These are phyloP conservation scores for Parmales sp. DNA, from an alignment of 108 stramenopile species.

Conservation along the genomic window DNA sequence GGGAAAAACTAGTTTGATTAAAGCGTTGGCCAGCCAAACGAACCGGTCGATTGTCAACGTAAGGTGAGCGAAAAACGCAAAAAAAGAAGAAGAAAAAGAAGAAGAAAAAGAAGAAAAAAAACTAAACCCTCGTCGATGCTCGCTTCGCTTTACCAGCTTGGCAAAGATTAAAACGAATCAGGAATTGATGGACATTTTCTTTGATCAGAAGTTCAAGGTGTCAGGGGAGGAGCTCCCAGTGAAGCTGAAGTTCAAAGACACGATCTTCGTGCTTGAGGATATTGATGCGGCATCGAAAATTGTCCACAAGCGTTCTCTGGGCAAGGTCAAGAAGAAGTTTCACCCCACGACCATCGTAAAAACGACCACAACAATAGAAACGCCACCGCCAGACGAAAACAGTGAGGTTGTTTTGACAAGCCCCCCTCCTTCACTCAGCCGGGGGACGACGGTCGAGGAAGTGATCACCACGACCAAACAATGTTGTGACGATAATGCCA, in stretches of 20 bases:
- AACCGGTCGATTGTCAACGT: constrained; percentile 64
- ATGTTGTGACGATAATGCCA: neutral
- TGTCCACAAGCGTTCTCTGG: constrained; percentile 26
- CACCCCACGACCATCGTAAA: neutral
- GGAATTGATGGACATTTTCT: constrained; percentile 59
- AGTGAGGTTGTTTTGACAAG: too few relatives aligned
- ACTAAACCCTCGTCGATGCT: too few relatives aligned
- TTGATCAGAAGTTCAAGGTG: constrained; percentile 45
- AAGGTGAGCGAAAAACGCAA: too few relatives aligned
- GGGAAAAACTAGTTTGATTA: constrained; percentile 54
- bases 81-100: too few relatives aligned
- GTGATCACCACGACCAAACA: too few relatives aligned
- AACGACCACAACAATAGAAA: constrained; percentile 11
- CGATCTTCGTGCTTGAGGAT: constrained; percentile 74
- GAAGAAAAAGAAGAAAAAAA: too few relatives aligned
- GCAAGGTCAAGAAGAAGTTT: neutral
- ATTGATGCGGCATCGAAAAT: constrained; percentile 63
- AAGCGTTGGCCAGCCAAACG: constrained; percentile 57
- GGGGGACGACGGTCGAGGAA: too few relatives aligned
- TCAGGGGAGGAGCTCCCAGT: constrained; percentile 29
- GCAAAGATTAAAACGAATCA: constrained; percentile 53
- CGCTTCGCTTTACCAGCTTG: too few relatives aligned
- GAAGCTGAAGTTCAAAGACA: constrained; percentile 43
- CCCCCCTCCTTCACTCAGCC: too few relatives aligned
- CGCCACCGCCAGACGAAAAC: too few relatives aligned